Evolutionary conservation across 2,329 filamentous ascomycete species (phyloP).

Genomic region (Aspergillus sp.): DNA sequence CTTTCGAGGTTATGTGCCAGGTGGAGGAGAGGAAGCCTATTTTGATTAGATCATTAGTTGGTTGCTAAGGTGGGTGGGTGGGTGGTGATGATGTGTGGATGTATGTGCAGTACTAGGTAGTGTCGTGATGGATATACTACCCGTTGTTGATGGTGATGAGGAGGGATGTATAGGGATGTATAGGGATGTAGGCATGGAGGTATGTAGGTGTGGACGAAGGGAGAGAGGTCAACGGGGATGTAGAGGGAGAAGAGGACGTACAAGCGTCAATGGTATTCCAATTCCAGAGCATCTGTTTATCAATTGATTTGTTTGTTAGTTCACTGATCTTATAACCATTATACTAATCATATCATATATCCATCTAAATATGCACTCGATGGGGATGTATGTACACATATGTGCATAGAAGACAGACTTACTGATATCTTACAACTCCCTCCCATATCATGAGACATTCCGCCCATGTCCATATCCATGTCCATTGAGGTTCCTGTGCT

Average conservation of each 20-base stretch:
- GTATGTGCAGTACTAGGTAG: too few relatives aligned
- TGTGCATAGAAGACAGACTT: background rate
- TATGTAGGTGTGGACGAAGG: too few relatives aligned
- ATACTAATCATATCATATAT: background rate
- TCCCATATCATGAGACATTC: conserved; percentile 7
- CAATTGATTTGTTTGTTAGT: background rate
- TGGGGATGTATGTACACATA: background rate
- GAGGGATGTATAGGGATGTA: too few relatives aligned
- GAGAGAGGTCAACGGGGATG: too few relatives aligned
- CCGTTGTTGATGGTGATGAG: too few relatives aligned
- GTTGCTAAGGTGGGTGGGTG: background rate
- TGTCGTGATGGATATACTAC: too few relatives aligned
- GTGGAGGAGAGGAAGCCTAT: conserved; percentile 64
- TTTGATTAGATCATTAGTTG: background rate
- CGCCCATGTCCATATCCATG: conserved; percentile 48
- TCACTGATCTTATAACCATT: background rate
- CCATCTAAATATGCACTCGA: too few relatives aligned
- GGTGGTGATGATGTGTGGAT: too few relatives aligned
- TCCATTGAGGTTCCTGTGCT: conserved; percentile 52
- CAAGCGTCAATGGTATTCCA: conserved; percentile 30
- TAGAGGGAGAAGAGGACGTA: background rate
- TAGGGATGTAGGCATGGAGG: too few relatives aligned
- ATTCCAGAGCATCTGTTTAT: conserved; percentile 31
- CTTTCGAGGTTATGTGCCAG: conserved; percentile 69
- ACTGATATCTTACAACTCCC: conserved; percentile 29